These are phyloP conservation scores for Ogataea chonburiensis DNA, from an alignment of 805 yeast genomes.

Conservation along the genomic window DNA sequence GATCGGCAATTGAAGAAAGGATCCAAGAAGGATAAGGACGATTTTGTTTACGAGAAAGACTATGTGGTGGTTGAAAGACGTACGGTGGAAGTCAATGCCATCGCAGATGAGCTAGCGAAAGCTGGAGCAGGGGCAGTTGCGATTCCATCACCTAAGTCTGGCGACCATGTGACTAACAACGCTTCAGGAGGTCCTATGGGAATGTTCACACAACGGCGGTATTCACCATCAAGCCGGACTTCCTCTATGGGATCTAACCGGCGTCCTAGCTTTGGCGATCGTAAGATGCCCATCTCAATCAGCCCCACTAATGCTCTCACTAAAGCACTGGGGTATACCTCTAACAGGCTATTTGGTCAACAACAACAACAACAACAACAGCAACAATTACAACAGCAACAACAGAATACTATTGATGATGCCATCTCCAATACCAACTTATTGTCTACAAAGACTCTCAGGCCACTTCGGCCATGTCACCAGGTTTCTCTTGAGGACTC, in stretches of 20 bases:
- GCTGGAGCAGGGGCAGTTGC: constrained; percentile 44
- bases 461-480: constrained; percentile 27
- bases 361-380: constrained; percentile 16
- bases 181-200: constrained; percentile 4
- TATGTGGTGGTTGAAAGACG: constrained; percentile 94
- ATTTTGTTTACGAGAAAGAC: constrained; percentile 67
- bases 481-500: constrained; percentile 31
- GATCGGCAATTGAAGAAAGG: constrained; percentile 8
- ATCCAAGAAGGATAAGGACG: constrained; percentile 29
- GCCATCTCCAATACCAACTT: constrained; percentile 18
- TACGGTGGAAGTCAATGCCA: constrained; percentile 90
- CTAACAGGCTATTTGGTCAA: constrained; percentile 80
- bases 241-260: constrained; percentile 48
- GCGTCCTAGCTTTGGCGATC: constrained; percentile 60
- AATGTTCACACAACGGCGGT: constrained; percentile 32
- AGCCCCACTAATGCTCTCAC: constrained; percentile 87
- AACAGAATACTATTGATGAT: constrained; percentile 14
- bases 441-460: constrained; percentile 23
- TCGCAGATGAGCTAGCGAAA: constrained; percentile 86
- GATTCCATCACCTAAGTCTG: constrained; percentile 20
- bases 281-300: constrained; percentile 65
- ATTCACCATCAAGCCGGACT: constrained; percentile 43
- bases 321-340: constrained; percentile 83
- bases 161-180: background rate
- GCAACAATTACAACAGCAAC: constrained; percentile 15